Percentiles rank a stretch among this genome's conserved stretches.
Evolutionary conservation across 768 basidiomycete genomes (phyloP).

Genomic region (Psilocybe sp.): DNA sequence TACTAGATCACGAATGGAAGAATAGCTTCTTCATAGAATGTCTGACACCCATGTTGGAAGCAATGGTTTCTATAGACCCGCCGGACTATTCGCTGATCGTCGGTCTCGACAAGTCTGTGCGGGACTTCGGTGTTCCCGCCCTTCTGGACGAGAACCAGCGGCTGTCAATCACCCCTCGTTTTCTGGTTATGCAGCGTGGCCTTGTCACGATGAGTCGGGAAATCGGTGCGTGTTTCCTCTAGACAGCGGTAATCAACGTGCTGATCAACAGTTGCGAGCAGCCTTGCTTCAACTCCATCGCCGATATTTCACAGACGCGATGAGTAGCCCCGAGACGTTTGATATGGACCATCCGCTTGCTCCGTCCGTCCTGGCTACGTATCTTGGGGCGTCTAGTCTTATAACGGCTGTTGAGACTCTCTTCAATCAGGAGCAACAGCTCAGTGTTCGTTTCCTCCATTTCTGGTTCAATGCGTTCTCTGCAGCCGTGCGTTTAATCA

Average conservation of each 20-base stretch:
- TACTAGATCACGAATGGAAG: slow-evolving; percentile 69
- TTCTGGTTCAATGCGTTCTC: slow-evolving; percentile 79
- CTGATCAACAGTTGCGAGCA: slow-evolving; percentile 20
- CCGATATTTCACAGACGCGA: slow-evolving; percentile 63
- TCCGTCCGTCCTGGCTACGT: slow-evolving; percentile 70
- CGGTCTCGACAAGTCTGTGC: slow-evolving; percentile 49
- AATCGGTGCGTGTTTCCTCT: slow-evolving; percentile 43
- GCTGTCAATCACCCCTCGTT: slow-evolving; percentile 40
- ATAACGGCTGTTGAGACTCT: slow-evolving; percentile 56
- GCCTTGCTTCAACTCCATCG: slow-evolving; percentile 69
- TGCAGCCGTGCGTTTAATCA: slow-evolving; percentile 53
- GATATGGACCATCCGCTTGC: slow-evolving; percentile 61
- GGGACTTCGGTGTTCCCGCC: slow-evolving; percentile 54
- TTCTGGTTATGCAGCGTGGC: slow-evolving; percentile 63
- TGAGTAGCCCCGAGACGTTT: slow-evolving; percentile 52
- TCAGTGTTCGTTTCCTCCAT: slow-evolving; percentile 64
- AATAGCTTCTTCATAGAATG: slow-evolving; percentile 62
- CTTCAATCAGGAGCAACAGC: slow-evolving; percentile 54
- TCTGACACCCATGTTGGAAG: slow-evolving; percentile 60
- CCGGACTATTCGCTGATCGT: slow-evolving; percentile 51
- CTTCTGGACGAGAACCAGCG: slow-evolving; percentile 42
- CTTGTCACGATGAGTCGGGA: slow-evolving; percentile 59
- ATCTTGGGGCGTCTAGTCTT: slow-evolving; percentile 54
- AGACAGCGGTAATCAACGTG: not conserved
- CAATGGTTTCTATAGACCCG: slow-evolving; percentile 50